Conservation (phyloP, 1,284 basidiomycete species). For the Tylopilus sp. region DNA sequence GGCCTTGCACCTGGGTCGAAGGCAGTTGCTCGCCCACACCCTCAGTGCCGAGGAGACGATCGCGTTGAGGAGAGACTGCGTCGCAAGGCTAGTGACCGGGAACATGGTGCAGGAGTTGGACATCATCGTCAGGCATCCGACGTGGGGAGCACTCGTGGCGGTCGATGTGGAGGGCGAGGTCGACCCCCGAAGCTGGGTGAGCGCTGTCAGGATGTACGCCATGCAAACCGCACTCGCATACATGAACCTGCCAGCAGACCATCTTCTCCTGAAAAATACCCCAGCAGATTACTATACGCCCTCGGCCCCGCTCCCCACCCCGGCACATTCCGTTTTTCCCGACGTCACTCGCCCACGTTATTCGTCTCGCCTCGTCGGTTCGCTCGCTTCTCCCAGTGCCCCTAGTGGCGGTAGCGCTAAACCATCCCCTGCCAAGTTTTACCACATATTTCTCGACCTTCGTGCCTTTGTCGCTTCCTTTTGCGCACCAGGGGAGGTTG, state of each 20-base stretch:
- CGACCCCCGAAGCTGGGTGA: constrained; percentile 77
- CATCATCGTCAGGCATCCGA: constrained; percentile 92
- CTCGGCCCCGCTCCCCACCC: constrained; percentile 52
- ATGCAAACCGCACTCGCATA: constrained; percentile 85
- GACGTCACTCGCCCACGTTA: constrained; percentile 49
- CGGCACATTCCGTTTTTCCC: constrained; percentile 66
- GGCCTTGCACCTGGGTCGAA: constrained; percentile 83
- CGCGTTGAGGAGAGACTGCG: constrained; percentile 83
- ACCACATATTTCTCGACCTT: constrained; percentile 87
- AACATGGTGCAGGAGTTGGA: constrained; percentile 93
- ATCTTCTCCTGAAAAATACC: constrained; percentile 38
- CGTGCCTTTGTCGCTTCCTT: constrained; percentile 89
- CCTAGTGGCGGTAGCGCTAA: constrained; percentile 25
- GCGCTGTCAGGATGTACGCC: constrained; percentile 84
- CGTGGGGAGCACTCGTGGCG: constrained; percentile 83
- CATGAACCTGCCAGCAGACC: constrained; percentile 57
- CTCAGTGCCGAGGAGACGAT: constrained; percentile 86
- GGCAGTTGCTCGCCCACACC: constrained; percentile 87
- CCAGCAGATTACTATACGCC: constrained; percentile 42
- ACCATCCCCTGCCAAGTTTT: constrained; percentile 66
- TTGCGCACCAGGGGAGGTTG: constrained; percentile 87
- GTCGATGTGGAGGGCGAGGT: constrained; percentile 81
- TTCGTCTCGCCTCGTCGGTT: constrained; percentile 50
- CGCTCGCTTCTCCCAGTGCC: constrained; percentile 36
- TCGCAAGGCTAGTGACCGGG: constrained; percentile 82